Conservation (phyloP, 495 filamentous ascomycete genomes). For the Penicillium odoratum region DNA sequence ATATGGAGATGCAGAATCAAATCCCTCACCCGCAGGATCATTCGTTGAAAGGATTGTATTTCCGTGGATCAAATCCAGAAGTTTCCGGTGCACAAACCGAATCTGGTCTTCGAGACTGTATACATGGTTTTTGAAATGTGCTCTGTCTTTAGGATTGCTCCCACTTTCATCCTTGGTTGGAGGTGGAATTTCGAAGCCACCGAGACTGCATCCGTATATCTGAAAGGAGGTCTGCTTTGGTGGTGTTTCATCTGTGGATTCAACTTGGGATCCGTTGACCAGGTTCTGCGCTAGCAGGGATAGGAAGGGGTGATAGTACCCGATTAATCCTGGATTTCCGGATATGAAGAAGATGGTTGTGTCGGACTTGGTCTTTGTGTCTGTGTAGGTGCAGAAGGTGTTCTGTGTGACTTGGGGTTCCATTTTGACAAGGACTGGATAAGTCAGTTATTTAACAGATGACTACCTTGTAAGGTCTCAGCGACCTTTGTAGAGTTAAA, state of each 20-base stretch:
- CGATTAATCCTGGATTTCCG: slow-evolving; percentile 84
- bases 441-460: neutral
- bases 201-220: slow-evolving; percentile 70
- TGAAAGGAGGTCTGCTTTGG: slow-evolving; percentile 18
- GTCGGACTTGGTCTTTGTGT: slow-evolving; percentile 9
- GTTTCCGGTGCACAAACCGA: slow-evolving; percentile 35
- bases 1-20: neutral
- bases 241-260: neutral
- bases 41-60: neutral
- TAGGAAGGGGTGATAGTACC: slow-evolving; percentile 77
- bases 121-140: slow-evolving; percentile 4
- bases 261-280: neutral
- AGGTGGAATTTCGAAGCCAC: slow-evolving; percentile 64
- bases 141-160: neutral
- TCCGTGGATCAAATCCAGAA: slow-evolving; percentile 20
- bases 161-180: neutral
- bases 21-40: neutral
- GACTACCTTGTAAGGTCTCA: neutral
- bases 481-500: neutral
- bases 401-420: slow-evolving; percentile 32
- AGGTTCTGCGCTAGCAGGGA: slow-evolving; percentile 43
- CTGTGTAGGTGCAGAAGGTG: slow-evolving; percentile 33
- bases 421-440: slow-evolving; percentile 8
- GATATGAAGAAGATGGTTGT: slow-evolving; percentile 67
- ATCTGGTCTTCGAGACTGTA: slow-evolving; percentile 65